Percentiles rank a stretch among this genome's conserved stretches.
Evolutionary conservation across 2,329 filamentous ascomycete genomes (phyloP).

Genomic region (Phialocephala sp.): DNA sequence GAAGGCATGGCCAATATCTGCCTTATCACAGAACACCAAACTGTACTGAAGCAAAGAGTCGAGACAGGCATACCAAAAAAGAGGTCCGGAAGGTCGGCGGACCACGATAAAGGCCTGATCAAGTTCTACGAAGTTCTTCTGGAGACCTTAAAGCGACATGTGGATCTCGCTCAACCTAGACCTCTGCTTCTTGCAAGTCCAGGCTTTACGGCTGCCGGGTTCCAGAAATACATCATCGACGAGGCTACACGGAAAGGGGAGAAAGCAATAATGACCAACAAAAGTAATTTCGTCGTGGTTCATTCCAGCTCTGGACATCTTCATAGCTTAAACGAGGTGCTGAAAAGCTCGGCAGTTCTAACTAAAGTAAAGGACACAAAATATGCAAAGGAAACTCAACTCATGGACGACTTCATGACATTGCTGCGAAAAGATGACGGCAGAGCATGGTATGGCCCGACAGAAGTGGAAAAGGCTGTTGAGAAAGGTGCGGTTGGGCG

Average conservation of each 20-base stretch:
- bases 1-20: conserved; percentile 86
- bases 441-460: conserved; percentile 86
- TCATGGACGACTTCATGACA: conserved; percentile 84
- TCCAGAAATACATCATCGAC: conserved; percentile 76
- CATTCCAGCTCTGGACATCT: conserved; percentile 86
- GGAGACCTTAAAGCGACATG: conserved; percentile 74
- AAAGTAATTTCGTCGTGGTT: conserved; percentile 72
- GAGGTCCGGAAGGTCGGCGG: conserved; percentile 62
- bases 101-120: conserved; percentile 73
- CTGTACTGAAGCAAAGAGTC: conserved; percentile 72
- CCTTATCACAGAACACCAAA: conserved; percentile 80
- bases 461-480: conserved; percentile 81
- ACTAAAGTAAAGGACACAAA: conserved; percentile 83
- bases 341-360: conserved; percentile 80
- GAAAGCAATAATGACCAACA: conserved; percentile 69
- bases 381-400: conserved; percentile 80
- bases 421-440: conserved; percentile 84
- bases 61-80: conserved; percentile 73
- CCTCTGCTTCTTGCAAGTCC: conserved; percentile 87
- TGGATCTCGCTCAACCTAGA: conserved; percentile 73
- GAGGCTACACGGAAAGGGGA: conserved; percentile 64
- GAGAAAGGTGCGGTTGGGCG: conserved; percentile 86
- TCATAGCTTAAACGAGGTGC: conserved; percentile 85
- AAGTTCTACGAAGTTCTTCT: conserved; percentile 82
- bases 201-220: conserved; percentile 82